Base-by-base conservation (phyloP, 352 stramenopile species). In the Thraustotheca clavata region DNA sequence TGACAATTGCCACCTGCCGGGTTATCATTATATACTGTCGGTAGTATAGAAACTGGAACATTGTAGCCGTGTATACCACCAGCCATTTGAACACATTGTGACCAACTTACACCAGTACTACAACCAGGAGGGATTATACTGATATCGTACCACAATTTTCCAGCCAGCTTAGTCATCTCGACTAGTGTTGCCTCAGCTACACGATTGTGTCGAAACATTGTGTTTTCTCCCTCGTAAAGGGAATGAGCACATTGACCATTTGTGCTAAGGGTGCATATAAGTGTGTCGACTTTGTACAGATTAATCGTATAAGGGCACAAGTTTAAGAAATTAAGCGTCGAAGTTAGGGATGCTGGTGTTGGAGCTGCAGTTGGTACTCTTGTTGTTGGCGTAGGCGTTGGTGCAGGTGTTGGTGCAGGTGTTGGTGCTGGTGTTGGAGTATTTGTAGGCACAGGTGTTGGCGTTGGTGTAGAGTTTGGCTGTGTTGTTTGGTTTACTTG, bases 81-180 rank as follows among this genome's bases (percentile, higher is more conserved):
- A 2, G 67, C 69, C 26, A 49, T 46, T 41, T 49, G 24, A 16
- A 43, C 22, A 40, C 69, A 77, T 16, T 34, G 38, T 0, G 54
- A n/a, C 43, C 67, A 73, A 49, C 69, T 69, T 8, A 33, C 20
- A 46, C 71, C 71, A 60, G 55, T 52, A 1, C 29, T 50, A 12
- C 69, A 63, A 1, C 67, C 61, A 18, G 71, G 69, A 20, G 71
- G 69, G 27, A 71, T 71, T 31, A 67, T 66, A 49, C 62, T 75
- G 49, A 77, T 69, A 59, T 69, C 67, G 62, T 75, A 75, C 67
- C 59, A 75, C 24, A 67, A 20, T 47, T 75, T 75, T 27, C 65
- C 61, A 32, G 33, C 68, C 14, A 27, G 22, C n/a, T 59, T 43
- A 33, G 61, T 62, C 40, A 71, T 57, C 33, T 73, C 48, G 6